Base-by-base conservation (phyloP, 768 basidiomycete species). In the Chlorophyllum brunneum region DNA sequence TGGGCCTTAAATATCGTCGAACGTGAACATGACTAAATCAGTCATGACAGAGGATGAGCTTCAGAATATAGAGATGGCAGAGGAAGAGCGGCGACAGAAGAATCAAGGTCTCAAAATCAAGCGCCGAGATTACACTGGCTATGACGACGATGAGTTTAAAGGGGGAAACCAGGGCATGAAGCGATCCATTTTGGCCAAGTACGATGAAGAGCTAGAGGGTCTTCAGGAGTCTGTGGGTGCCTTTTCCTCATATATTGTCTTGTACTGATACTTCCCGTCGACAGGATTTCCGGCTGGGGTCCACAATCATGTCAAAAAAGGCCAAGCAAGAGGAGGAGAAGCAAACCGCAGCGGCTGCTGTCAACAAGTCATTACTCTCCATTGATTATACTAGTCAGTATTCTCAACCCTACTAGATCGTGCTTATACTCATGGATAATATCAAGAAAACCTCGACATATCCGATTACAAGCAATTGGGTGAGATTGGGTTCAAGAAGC, bases 401-500 rank as follows among this genome's bases (percentile, higher is more conserved):
- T 7, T 7, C 38, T 38, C 8, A 2, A 1, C 34, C 6, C 29
- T 45, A 37, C 11, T 45, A 53, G 16, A 39, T 20, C 37, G 22
- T 44, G 31, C 18, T 16, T 8, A 26, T 27, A 36, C 59, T 69
- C 34, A 68, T 54, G 26, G 48, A 43, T 34, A 20, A 11, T 51
- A 15, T 51, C 5, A 57, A 92, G 93, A 98, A 76, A 95, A 93
- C 59, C 60, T 93, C 20, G 86, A 90, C 58, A 80, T 79, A 2
- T 74, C 79, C n/a, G 97, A 98, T 65, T 98, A 98, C 60, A 65
- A 92, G 5, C 82, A 92, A 67, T 93, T 92, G 65, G 93, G 92
- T 2, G 95, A 98, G 55, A 73, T 84, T 18, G 94, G 92, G 2
- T 98, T 98, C 72, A 98, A 97, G 74, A 98, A 95, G 66, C 83